Base-by-base conservation (phyloP, 176 grass and related monocot genomes). In the Triticum timopheevii region DNA sequence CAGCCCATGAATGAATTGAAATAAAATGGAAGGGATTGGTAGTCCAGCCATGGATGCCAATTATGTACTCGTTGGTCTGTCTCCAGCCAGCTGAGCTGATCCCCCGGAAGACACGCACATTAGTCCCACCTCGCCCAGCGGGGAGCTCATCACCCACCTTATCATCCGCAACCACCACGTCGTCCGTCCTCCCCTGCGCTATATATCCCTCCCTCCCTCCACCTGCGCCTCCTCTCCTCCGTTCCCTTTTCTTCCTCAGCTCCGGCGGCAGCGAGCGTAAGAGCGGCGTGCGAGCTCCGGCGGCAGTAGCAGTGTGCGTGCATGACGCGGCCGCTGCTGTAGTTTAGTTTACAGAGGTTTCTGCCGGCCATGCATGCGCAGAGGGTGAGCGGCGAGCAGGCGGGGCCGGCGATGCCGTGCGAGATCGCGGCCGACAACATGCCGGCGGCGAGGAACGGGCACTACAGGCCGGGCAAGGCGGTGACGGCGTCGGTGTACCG, bases 401-500 rank as follows among this genome's bases (percentile, higher is more conserved):
- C 75, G 15, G 54, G 79, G 7, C 3, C 38, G 40, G 27, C 83
- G n/a, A 9, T 84, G 10, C 56, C 81, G 3, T 85, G 87, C 76
- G 34, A 80, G 38, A 56, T 82, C 78, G 54, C 83, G 73, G 87
- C 52, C 42, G 91, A 75, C 10, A 85, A 87, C 76, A 78, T 87
- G 20, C 66, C 89, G 19, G 36, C 33, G 30, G 24, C 24, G 15
- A 76, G 73, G 15, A 44, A 45, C 25, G 73, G 73, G 13, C 42
- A 52, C 73, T 30, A 76, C 15, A 80, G 89, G 70, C 90, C 80
- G 0, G 93, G 89, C 0, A 92, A 87, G 85, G 92, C 89, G 15
- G 85, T 93, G 1, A 89, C 90, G 2, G 89, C 90, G 22, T 93
- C 95, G 5, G 93, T 98, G 30, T 98, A 98, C 85, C 93, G 89